Percentiles rank a stretch among this genome's conserved stretches.
phyloP scores from a whole-genome alignment of 495 filamentous ascomycete species.

The Lophiotrema nucula region DNA sequence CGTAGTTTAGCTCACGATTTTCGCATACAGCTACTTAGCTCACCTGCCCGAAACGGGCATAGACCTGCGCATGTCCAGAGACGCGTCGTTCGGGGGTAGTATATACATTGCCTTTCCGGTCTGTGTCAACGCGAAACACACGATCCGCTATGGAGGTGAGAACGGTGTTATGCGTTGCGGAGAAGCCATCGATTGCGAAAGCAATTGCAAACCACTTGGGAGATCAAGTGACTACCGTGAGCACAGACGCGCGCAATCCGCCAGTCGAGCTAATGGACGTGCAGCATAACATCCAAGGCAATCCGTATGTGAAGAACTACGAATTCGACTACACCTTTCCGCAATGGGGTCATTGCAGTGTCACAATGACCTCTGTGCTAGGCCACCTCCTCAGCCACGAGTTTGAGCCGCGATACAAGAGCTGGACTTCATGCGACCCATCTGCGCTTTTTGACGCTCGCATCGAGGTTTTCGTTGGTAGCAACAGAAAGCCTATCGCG shows the following conservation, averaged over 20 bases:
- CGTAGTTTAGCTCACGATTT: too few relatives aligned
- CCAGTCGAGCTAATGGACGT: constrained; percentile 12
- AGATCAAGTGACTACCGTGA: constrained; percentile 13
- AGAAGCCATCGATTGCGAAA: constrained; percentile 13
- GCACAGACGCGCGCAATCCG: constrained; percentile 5
- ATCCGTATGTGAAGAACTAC: constrained; percentile 10
- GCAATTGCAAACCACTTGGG: constrained; percentile 13
- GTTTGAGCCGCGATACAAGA: constrained; percentile 13
- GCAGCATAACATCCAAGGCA: constrained; percentile 12
- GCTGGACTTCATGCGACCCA: constrained; percentile 11
- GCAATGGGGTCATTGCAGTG: constrained; percentile 8
- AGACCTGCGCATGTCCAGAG: neutral
- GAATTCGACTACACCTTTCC: constrained; percentile 8
- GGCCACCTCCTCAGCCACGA: constrained; percentile 11
- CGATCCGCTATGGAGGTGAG: constrained; percentile 6
- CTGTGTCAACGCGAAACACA: constrained; percentile 11
- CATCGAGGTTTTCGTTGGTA: constrained; percentile 9
- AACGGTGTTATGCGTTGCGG: constrained; percentile 13
- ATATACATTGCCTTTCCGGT: too few relatives aligned
- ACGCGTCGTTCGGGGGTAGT: too few relatives aligned
- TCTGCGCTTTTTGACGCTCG: constrained; percentile 9
- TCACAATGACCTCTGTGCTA: constrained; percentile 10
- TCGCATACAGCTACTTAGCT: neutral
- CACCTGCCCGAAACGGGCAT: neutral
- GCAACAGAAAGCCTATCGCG: constrained; percentile 69